Conservation (phyloP, 805 yeast species). For the Komagataella ulmi region DNA sequence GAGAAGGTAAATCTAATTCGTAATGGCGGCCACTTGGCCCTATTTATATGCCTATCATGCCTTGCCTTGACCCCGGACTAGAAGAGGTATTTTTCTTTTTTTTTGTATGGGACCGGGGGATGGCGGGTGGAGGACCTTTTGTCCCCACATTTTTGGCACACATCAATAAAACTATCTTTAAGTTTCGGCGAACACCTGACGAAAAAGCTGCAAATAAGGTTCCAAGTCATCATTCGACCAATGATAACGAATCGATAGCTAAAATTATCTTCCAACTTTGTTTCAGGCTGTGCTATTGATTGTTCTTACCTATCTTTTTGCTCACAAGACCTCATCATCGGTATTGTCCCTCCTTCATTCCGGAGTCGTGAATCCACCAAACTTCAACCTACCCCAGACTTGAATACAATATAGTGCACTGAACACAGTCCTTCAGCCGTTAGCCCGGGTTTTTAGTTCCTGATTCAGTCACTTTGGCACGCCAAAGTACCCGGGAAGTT, state of each 20-base stretch:
- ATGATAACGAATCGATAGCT: not conserved
- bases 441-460: not conserved
- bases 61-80: not conserved
- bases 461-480: not conserved
- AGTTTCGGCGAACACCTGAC: not conserved
- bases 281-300: not conserved
- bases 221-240: not conserved
- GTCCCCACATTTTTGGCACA: not conserved
- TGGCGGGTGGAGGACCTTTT: not conserved
- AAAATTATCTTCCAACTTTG: not conserved
- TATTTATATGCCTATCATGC: not conserved
- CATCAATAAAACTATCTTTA: not conserved
- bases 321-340: not conserved
- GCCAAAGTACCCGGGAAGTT: not conserved
- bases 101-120: not conserved
- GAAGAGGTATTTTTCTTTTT: not conserved
- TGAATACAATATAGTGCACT: not conserved
- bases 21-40: not conserved
- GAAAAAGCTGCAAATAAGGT: not conserved
- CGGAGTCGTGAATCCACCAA: not conserved
- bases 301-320: not conserved
- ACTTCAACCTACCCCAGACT: not conserved
- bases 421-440: not conserved
- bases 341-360: not conserved
- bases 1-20: not conserved